phyloP scores from a whole-genome alignment of 1,284 basidiomycete genomes.

The Meira miltonrushii region DNA sequence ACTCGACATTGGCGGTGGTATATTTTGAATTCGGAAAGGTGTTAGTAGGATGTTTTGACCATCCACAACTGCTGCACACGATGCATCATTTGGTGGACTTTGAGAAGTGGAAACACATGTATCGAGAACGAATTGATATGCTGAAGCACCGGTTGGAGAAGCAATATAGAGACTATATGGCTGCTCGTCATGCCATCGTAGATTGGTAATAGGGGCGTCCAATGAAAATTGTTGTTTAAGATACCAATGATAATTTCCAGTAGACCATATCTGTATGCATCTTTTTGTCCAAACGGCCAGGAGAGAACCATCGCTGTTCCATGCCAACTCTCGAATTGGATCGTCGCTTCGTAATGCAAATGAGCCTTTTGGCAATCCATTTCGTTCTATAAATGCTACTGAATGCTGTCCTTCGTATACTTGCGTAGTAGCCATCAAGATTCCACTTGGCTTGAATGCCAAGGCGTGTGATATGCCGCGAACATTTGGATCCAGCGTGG shows the following conservation, averaged over 20 bases:
- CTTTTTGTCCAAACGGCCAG: conserved; percentile 72
- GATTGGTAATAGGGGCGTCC: conserved; percentile 57
- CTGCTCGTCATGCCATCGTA: conserved; percentile 80
- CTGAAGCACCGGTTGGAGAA: conserved; percentile 59
- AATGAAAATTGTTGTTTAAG: conserved; percentile 43
- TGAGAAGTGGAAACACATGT: conserved; percentile 63
- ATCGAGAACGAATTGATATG: conserved; percentile 69
- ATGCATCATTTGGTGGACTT: conserved; percentile 69
- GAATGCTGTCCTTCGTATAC: conserved; percentile 51
- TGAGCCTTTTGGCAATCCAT: conserved; percentile 6
- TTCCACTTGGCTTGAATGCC: conserved; percentile 84
- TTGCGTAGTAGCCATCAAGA: conserved; percentile 73
- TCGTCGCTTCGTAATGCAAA: conserved; percentile 21
- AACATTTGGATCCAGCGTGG: conserved; percentile 72
- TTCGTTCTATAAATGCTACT: conserved; percentile 10
- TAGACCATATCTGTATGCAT: conserved; percentile 84
- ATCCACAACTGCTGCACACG: conserved; percentile 83
- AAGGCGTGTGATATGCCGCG: conserved; percentile 74
- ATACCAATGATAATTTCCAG: conserved; percentile 90
- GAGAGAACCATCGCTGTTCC: conserved; percentile 84
- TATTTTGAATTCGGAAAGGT: conserved; percentile 85
- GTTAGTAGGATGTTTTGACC: conserved; percentile 79
- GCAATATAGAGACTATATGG: conserved; percentile 64
- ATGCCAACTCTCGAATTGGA: conserved; percentile 67
- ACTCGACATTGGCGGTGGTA: conserved; percentile 83